Base-by-base conservation (phyloP, 371 early-diverging fungal genomes). In the Apophysomyces variabilis region DNA sequence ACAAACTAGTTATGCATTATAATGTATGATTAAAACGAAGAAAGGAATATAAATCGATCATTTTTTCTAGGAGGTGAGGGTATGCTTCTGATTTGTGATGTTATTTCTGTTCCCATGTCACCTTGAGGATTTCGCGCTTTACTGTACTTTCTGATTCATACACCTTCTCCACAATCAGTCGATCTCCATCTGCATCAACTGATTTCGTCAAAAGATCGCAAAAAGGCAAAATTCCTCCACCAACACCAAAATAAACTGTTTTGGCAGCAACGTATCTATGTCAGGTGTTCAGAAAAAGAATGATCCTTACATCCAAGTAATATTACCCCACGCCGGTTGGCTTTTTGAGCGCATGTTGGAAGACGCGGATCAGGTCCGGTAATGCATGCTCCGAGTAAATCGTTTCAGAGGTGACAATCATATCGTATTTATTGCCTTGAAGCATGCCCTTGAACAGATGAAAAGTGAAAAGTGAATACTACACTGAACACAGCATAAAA, bases 371-470 rank as follows among this genome's bases (percentile, higher is more conserved):
- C 32, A 95, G 79, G 56, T 82, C 81, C 35, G 74, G 79, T 14
- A 86, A 75, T 3, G 90, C 83, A 39, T 91, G 85, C 43, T 88
- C 80, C 16, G 89, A 84, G 76, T 98, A 98, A 41, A 98, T 93
- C 3, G 96, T 96, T 73, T 98, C 98, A 32, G 95, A 93, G n/a
- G 96, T 93, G 41, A 98, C 70, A 50, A 98, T 83, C 66, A 96
- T 64, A 71, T 96, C 94, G 62, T 94, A 96, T 69, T 84, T 80
- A 43, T 87, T 78, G 1, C 41, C 14, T 38, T 60, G n/a, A 41
- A 38, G 37, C 9, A 47, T 6, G 13, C 16, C 57, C 45, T n/a
- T 14, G 8, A 26, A 8, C 12, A n/a, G n/a, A 13, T 6, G 16
- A 8, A 38, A 35, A 47, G n/a, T 6, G 16, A 8, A 38, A 35